Evolutionary conservation across 2,329 filamentous ascomycete genomes (phyloP).

Genomic region (Beauveria sp.): DNA sequence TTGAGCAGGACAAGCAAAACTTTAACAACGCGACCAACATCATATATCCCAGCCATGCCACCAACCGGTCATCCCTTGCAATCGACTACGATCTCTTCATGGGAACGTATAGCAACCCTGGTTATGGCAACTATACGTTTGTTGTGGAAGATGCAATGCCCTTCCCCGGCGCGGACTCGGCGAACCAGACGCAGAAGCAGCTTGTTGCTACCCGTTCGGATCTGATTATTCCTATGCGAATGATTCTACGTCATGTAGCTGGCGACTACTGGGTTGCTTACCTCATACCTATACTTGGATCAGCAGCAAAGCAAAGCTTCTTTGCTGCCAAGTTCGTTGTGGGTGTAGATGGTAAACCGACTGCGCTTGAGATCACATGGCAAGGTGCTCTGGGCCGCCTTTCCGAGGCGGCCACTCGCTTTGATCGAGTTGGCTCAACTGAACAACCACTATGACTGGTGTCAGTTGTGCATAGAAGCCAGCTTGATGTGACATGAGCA

Average conservation of each 20-base stretch:
- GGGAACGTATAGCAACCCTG: slow-evolving; percentile 37
- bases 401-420: background rate
- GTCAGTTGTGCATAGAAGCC: too few species aligned
- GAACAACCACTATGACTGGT: too few species aligned
- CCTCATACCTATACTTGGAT: background rate
- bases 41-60: background rate
- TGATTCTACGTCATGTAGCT: background rate
- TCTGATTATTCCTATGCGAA: background rate
- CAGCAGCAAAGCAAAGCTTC: background rate
- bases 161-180: too few species aligned
- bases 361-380: background rate
- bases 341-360: background rate
- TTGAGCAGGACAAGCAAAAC: background rate
- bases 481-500: too few species aligned
- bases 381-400: background rate
- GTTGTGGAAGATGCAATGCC: background rate
- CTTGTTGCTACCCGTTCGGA: background rate
- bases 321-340: background rate
- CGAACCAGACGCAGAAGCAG: background rate
- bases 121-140: slow-evolving; percentile 20
- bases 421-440: background rate
- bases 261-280: slow-evolving; percentile 1
- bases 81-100: slow-evolving; percentile 23
- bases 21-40: background rate
- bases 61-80: slow-evolving; percentile 20